Percentiles rank a stretch among this genome's conserved stretches.
phyloP scores from a whole-genome alignment of 352 stramenopile genomes.

The Halophytophthora batemanensis region DNA sequence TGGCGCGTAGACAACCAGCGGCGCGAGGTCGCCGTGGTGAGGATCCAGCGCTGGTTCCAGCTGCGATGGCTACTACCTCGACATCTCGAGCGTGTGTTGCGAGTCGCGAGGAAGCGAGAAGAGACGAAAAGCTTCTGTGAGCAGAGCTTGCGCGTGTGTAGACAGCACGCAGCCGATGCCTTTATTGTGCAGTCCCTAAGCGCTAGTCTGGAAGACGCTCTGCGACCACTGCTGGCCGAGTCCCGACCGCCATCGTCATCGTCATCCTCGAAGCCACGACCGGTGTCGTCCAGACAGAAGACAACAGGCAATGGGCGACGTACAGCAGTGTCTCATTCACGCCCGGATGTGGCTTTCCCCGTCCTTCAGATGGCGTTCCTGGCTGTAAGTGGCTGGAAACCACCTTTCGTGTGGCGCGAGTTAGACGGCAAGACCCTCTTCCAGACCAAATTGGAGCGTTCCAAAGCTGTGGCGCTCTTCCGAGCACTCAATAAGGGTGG shows the following conservation, averaged over 20 bases:
- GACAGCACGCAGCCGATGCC: slow-evolving; percentile 38
- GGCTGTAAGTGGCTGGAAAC: slow-evolving; percentile 36
- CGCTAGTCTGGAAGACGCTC: slow-evolving; percentile 14
- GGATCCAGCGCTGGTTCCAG: slow-evolving; percentile 33
- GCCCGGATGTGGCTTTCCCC: slow-evolving; percentile 21
- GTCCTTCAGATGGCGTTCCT: slow-evolving; percentile 50
- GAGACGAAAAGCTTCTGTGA: slow-evolving; percentile 33
- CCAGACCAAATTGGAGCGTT: slow-evolving; percentile 44
- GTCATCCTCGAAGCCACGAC: slow-evolving; percentile 12
- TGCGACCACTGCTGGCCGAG: slow-evolving; percentile 17
- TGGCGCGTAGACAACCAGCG: slow-evolving; percentile 33
- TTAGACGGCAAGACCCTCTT: slow-evolving; percentile 37
- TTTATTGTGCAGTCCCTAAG: slow-evolving; percentile 33
- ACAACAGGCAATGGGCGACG: not conserved
- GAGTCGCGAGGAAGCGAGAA: slow-evolving; percentile 13
- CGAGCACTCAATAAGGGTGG: slow-evolving; percentile 33
- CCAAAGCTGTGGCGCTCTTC: slow-evolving; percentile 51
- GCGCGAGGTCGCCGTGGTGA: slow-evolving; percentile 16
- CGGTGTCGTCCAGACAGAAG: slow-evolving; percentile 15
- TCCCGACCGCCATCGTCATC: not conserved
- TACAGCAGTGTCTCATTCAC: slow-evolving; percentile 1
- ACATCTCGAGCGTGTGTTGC: slow-evolving; percentile 15
- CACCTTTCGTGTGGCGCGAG: slow-evolving; percentile 27
- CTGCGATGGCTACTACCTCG: slow-evolving; percentile 19
- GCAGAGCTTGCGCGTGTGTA: slow-evolving; percentile 36